Base-by-base conservation (phyloP, 805 yeast genomes). In the Pichia nakasei region DNA sequence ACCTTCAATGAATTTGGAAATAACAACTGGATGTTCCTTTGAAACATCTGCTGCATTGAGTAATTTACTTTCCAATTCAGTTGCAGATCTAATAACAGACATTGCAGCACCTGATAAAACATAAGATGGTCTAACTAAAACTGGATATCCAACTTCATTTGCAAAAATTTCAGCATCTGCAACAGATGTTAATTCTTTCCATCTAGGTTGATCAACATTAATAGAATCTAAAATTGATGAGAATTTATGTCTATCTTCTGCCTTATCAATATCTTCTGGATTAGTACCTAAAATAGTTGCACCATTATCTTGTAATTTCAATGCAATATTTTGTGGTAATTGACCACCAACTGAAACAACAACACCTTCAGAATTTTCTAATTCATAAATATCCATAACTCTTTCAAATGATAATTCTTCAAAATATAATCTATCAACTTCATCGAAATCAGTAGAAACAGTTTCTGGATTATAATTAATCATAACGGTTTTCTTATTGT, bases 91-190 rank as follows among this genome's bases (percentile, higher is more conserved):
- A 53, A 93, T 89, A 36, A 88, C 96, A 49, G 93, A 82, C 98
- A 91, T 93, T 48, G 98, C 97, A 49, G 98, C 97, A 69, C 98
- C 98, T 45, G 96, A 85, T 52, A 91, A 74, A 39, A 91, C 98
- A 60, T 91, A 91, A 1, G 97, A 89, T 42, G 98, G 98, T 70
- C 98, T 86, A 48, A 91, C 96, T 55, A 91, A 76, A 11, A 91
- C 98, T 41, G 98, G 98, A 76, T 80, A 91, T 20, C 89, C 86
- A 44, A 91, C 97, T 53, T 76, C 73, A 43, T 77, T 70, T 40
- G 97, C 97, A 65, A 91, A 91, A 18, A 61, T 66, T 61, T 82
- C 83, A 47, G 98, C 98, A 49, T 83, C 96, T 35, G 69, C 81
- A 38, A 89, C 67, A 35, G 95, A 83, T 31, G 94, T 80, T 56